These are phyloP conservation scores for Ricinus communis DNA, from an alignment of 345 rosid genomes.

Conservation along the genomic window DNA sequence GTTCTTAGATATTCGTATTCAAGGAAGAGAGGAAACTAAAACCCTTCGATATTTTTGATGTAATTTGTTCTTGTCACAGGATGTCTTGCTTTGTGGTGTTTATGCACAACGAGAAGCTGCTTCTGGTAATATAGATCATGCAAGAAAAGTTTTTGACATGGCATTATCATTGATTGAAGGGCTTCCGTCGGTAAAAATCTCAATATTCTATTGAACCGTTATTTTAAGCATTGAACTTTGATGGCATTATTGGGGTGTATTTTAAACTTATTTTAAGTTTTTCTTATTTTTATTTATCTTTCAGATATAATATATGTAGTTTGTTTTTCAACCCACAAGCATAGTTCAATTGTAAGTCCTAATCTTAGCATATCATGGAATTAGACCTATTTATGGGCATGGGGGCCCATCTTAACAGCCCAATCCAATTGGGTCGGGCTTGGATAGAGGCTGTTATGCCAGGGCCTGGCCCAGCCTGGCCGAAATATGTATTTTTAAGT, in stretches of 20 bases:
- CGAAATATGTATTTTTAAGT: no score
- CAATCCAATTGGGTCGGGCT: no score
- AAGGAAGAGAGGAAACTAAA: not conserved
- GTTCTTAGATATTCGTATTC: not conserved
- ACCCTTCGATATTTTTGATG: not conserved
- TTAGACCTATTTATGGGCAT: no score
- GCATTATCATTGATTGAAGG: constrained; percentile 78
- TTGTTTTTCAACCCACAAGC: no score
- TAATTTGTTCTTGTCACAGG: constrained; percentile 44
- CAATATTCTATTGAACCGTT: not conserved
- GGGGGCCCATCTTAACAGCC: no score
- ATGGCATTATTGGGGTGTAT: no score
- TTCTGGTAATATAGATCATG: constrained; percentile 75
- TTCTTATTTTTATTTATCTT: not conserved
- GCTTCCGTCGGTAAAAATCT: constrained; percentile 60
- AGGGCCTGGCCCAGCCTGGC: no score
- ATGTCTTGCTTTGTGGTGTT: constrained; percentile 89
- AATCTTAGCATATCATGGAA: no score
- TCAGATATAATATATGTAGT: not conserved
- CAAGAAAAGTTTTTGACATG: constrained; percentile 94
- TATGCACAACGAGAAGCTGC: constrained; percentile 91
- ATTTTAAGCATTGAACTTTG: no score
- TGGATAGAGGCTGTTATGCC: no score
- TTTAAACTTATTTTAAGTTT: not conserved
- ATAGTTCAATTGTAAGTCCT: no score